Base-by-base conservation (phyloP, 1,139 yeast genomes). In the Eremothecium cymbalariae region DNA sequence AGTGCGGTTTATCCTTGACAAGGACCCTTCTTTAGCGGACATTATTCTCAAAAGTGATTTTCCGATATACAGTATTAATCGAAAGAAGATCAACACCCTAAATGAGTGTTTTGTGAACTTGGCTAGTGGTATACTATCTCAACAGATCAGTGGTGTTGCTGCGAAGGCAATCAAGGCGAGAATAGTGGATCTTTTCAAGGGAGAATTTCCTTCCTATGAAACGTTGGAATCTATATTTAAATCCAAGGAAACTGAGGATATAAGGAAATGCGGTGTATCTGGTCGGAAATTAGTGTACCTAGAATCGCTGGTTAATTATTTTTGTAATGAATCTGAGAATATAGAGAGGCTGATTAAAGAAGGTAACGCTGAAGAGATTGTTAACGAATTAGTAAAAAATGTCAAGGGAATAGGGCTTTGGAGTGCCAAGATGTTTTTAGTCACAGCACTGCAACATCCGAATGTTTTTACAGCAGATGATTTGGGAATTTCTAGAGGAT, bases 361-460 rank as follows among this genome's bases (percentile, higher is more conserved):
- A 6, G 45, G 50, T 1, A 57, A 57, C 9, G 65, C 67, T 33
- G 65, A 64, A 3, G 79, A 68, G 20, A 64, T 83, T 3, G 63
- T 72, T 1, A 70, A 68, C 15, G 73, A 68, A 38, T 57, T 85
- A 36, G 74, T 75, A 1, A 48, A 50, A 25, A 57, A 63, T 26
- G 62, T 85, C 37, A 82, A 84, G 51, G 96, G 96, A 0, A 72
- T 86, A 21, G 96, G 96, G 0, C 72, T 75, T 1, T 86, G 97
- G 97, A 76, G 88, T 7, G 93, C 94, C 0, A 82, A 80, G 39
- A 86, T 86, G 95, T 86, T 85, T 59, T 61, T 81, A 12, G 55
- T 79, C 14, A 84, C 85, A 51, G 80, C 82, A 0, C 60, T 86
- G 31, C 68, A 68, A 20, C 68, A 82, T 40, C 53, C 72, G 53